Conservation (phyloP, 1,139 yeast species). For the Pichia sp. region DNA sequence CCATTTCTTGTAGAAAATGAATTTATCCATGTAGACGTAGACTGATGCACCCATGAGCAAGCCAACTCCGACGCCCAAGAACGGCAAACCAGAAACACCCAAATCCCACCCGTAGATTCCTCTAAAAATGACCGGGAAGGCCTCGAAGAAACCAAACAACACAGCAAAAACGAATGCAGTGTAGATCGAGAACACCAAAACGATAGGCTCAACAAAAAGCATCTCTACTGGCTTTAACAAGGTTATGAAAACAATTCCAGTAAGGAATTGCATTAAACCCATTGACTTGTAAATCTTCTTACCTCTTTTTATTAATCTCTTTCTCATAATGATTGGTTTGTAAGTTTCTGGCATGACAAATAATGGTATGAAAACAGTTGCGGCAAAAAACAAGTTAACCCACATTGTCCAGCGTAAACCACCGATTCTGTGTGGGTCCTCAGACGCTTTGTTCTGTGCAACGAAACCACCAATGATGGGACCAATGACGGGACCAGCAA, state of each 20-base stretch:
- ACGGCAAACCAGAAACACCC: slow-evolving; percentile 65
- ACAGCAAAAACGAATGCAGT: slow-evolving; percentile 73
- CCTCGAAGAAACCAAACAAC: slow-evolving; percentile 72
- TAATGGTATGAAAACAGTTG: slow-evolving; percentile 56
- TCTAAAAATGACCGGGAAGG: slow-evolving; percentile 67
- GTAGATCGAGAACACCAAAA: slow-evolving; percentile 59
- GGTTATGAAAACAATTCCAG: slow-evolving; percentile 41
- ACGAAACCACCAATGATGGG: slow-evolving; percentile 82
- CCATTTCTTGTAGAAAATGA: slow-evolving; percentile 49
- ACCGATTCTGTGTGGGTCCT: slow-evolving; percentile 21
- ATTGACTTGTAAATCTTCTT: slow-evolving; percentile 39
- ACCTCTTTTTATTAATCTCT: slow-evolving; percentile 58
- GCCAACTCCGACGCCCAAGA: slow-evolving; percentile 67
- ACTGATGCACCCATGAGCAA: slow-evolving; percentile 48
- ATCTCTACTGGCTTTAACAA: slow-evolving; percentile 60
- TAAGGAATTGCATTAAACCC: slow-evolving; percentile 32
- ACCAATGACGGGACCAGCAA: slow-evolving; percentile 77
- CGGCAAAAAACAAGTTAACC: slow-evolving; percentile 71
- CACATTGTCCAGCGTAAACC: slow-evolving; percentile 80
- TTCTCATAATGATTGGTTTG: slow-evolving; percentile 53
- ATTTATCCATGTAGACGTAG: slow-evolving; percentile 48
- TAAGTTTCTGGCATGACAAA: slow-evolving; percentile 65
- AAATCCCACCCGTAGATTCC: slow-evolving; percentile 54
- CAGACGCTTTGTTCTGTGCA: slow-evolving; percentile 45
- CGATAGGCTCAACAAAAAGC: slow-evolving; percentile 67